Base-by-base conservation (phyloP, 768 basidiomycete genomes). In the Lentinula guzmanii region DNA sequence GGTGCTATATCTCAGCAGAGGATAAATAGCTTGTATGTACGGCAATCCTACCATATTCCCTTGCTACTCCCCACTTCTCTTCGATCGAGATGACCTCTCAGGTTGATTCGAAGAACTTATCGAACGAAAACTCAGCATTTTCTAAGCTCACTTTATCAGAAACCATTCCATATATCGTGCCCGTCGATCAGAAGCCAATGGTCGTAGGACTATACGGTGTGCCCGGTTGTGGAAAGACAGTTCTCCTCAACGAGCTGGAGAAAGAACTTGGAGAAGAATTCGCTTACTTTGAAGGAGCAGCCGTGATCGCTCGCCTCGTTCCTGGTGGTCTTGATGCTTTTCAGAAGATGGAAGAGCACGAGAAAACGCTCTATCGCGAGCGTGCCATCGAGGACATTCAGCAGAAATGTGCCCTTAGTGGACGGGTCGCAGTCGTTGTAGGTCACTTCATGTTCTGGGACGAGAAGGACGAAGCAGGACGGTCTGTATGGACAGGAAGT, bases 361-460 rank as follows among this genome's bases (percentile, higher is more conserved):
- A 68, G 16, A 68, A 68, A 59, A 45, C 42, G 3, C 28, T 10
- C 37, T 64, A 56, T 51, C 68, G 67, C 55, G 63, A 65, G 56
- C 41, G 43, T 21, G 65, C 67, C 35, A 68, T 69, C 41, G 8
- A 54, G 5, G 52, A 61, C 43, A 68, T 68, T 61, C 59, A n/a
- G 48, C 62, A 61, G 53, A 53, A 62, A 21, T 66, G 64, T 46
- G 31, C 63, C n/a, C 16, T 50, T 24, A 64, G 57, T 54, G 64
- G 64, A 58, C 58, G 65, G 60, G 52, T 63, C 21, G 68, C 58
- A 39, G 58, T 69, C 18, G 67, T 69, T 11, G 65, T 60, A 50
- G 68, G 68, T 11, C 68, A 69, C 59, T 63, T 63, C 39, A 61
- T 65, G 16, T 69, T 69, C 55, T 69, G 68, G 68, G 55, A 65